Conservation (phyloP, 1,284 basidiomycete genomes). For the Ustilago xerochloae region DNA sequence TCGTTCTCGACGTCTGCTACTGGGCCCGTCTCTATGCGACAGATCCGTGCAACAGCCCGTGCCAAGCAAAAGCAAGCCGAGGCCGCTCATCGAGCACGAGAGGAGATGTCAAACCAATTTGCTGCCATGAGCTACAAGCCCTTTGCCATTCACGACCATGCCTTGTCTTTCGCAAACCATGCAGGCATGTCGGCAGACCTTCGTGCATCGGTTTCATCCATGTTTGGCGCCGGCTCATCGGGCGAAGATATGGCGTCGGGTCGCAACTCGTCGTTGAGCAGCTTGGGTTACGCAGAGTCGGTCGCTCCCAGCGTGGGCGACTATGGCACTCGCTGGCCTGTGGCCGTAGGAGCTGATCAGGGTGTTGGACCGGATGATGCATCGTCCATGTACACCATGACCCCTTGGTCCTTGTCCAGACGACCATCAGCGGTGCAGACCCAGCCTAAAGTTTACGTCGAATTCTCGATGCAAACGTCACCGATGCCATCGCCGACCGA, state of each 20-base stretch:
- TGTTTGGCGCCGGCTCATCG: background rate
- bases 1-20: slow-evolving; percentile 12
- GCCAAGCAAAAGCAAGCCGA: slow-evolving; percentile 41
- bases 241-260: background rate
- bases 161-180: slow-evolving; percentile 18
- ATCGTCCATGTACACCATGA: background rate
- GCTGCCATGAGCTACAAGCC: slow-evolving; percentile 47
- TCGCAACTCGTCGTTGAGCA: slow-evolving; percentile 23
- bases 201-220: slow-evolving; percentile 9
- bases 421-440: slow-evolving; percentile 1
- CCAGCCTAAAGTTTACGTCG: slow-evolving; percentile 37
- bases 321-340: slow-evolving; percentile 35
- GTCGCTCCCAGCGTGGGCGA: slow-evolving; percentile 19
- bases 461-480: slow-evolving; percentile 54
- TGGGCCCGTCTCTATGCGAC: slow-evolving; percentile 51
- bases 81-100: slow-evolving; percentile 28
- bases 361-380: slow-evolving; percentile 12
- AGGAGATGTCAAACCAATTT: slow-evolving; percentile 41
- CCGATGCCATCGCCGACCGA: slow-evolving; percentile 80
- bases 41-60: slow-evolving; percentile 44
- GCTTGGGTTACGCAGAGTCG: slow-evolving; percentile 3
- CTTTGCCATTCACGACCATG: slow-evolving; percentile 54
- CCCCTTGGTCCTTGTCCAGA: slow-evolving; percentile 4
- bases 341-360: slow-evolving; percentile 40
- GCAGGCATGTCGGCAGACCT: background rate